These are phyloP conservation scores for Russula olivacea DNA, from an alignment of 768 basidiomycete genomes.

Conservation along the genomic window DNA sequence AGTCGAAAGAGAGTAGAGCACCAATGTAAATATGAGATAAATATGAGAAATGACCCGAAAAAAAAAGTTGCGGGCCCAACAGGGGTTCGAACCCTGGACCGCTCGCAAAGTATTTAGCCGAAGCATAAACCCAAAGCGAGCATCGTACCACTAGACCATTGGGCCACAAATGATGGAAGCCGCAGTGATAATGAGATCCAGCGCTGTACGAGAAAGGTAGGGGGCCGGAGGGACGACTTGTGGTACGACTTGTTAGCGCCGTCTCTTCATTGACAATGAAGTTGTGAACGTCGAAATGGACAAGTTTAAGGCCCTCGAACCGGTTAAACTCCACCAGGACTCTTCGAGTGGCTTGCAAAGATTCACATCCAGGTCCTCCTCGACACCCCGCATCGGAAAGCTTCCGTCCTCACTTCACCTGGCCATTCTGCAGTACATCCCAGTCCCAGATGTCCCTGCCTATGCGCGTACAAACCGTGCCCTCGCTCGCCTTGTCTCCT, in stretches of 20 bases:
- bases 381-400: constrained; percentile 53
- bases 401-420: constrained; percentile 76
- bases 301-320: constrained; percentile 82
- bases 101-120: no score
- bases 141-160: constrained; percentile 48
- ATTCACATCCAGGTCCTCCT: background rate
- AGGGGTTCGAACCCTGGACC: constrained; percentile 48
- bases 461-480: constrained; percentile 66
- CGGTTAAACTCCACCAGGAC: constrained; percentile 36
- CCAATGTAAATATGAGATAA: background rate
- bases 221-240: background rate
- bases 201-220: constrained; percentile 10
- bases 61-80: constrained; percentile 34
- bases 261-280: background rate
- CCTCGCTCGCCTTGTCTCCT: constrained; percentile 53
- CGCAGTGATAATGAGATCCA: constrained; percentile 1
- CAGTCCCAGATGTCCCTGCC: constrained; percentile 73
- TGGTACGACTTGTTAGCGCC: background rate
- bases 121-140: constrained; percentile 41
- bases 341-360: constrained; percentile 19
- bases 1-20: background rate
- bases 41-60: no score
- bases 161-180: constrained; percentile 27
- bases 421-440: constrained; percentile 63
- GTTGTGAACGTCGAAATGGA: constrained; percentile 50